These are phyloP conservation scores for Suillus subalutaceus DNA, from an alignment of 768 basidiomycete genomes.

Conservation along the genomic window DNA sequence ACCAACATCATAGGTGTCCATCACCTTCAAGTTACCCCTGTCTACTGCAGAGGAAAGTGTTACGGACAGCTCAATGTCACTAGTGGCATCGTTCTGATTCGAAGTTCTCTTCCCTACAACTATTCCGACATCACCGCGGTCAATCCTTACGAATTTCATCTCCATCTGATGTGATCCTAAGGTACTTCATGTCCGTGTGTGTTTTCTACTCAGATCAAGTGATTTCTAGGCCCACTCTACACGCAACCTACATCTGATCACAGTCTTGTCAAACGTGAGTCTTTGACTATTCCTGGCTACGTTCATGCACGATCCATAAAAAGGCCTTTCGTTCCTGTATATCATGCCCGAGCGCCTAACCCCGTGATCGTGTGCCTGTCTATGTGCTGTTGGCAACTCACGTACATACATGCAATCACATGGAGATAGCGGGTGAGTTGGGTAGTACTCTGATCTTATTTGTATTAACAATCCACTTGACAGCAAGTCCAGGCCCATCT, in stretches of 20 bases:
- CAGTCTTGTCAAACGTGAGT: conserved; percentile 2
- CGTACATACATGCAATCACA: not conserved
- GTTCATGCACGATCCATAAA: not conserved
- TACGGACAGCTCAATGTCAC: not conserved
- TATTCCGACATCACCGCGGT: conserved; percentile 1
- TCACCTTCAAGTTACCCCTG: too few relatives aligned
- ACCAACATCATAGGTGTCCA: not conserved
- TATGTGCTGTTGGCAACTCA: not conserved
- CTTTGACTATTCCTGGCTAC: not conserved
- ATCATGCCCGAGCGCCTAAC: not conserved
- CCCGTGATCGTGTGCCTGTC: not conserved
- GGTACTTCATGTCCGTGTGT: conserved; percentile 5
- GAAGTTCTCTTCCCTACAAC: not conserved
- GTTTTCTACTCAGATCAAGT: not conserved
- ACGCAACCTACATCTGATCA: not conserved
- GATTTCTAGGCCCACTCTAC: not conserved
- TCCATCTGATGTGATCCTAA: not conserved
- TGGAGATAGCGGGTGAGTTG: not conserved
- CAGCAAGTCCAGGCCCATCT: not conserved
- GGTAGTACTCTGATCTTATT: not conserved
- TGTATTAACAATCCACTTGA: not conserved
- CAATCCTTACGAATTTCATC: not conserved
- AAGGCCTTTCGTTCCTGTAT: not conserved
- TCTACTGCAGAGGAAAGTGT: not conserved
- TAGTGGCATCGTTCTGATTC: not conserved